These are phyloP conservation scores for Eutrema yunnanense DNA, from an alignment of 345 rosid species.

Conservation along the genomic window DNA sequence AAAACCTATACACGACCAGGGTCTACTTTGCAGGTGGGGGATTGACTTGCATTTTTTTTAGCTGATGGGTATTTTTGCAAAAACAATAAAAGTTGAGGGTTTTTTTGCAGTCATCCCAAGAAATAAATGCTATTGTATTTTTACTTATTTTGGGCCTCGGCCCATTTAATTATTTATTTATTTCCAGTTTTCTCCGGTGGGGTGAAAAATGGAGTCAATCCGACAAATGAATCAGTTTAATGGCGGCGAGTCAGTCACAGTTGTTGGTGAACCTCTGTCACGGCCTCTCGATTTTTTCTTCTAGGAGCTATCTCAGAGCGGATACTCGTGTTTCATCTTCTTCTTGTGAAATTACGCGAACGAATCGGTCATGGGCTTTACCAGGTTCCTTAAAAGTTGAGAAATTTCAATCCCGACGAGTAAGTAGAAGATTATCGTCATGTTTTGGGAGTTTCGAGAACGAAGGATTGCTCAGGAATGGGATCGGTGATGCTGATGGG, in stretches of 20 bases:
- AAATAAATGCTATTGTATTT: no score
- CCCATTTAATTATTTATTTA: no score
- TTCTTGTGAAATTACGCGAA: neutral
- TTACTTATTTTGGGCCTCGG: no score
- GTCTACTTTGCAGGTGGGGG: no score
- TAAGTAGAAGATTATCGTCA: slow-evolving; percentile 10
- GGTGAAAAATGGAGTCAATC: no score
- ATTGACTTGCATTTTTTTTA: no score
- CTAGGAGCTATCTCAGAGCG: neutral
- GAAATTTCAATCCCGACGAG: slow-evolving; percentile 8
- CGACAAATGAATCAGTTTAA: neutral
- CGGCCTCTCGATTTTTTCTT: neutral
- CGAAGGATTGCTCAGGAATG: slow-evolving; percentile 25
- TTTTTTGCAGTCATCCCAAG: no score
- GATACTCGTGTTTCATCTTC: slow-evolving; percentile 10
- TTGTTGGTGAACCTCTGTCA: neutral
- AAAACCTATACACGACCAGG: no score
- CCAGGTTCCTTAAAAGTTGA: slow-evolving; percentile 19
- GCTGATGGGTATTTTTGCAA: no score
- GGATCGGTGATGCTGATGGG: slow-evolving; percentile 56
- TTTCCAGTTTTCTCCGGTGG: no score
- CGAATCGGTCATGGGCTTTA: slow-evolving; percentile 18
- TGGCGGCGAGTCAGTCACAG: slow-evolving; percentile 19
- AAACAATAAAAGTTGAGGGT: no score
- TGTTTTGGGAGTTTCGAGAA: slow-evolving; percentile 26